Conservation (phyloP, 176 grass and related monocot species). For the Chloris gayana region DNA sequence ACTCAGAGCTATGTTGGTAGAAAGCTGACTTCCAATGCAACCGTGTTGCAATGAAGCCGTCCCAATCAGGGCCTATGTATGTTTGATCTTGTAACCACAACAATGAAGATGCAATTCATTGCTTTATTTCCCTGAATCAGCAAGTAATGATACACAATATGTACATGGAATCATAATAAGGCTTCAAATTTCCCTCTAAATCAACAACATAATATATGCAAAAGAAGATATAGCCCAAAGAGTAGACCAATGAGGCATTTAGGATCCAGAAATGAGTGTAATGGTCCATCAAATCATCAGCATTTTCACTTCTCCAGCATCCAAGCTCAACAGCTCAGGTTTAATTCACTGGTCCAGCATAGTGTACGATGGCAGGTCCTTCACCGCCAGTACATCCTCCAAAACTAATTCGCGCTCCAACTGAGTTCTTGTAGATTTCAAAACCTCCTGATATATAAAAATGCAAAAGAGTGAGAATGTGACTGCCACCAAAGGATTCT, state of each 20-base stretch:
- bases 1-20: too few species aligned
- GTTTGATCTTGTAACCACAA: too few species aligned
- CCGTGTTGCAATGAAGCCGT: too few species aligned
- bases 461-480: slow-evolving; percentile 3
- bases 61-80: too few species aligned
- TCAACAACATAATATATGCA: neutral
- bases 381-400: slow-evolving; percentile 66
- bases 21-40: too few species aligned
- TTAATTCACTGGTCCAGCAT: slow-evolving; percentile 63
- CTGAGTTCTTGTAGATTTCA: slow-evolving; percentile 88
- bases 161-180: neutral
- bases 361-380: slow-evolving; percentile 85
- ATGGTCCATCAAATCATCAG: neutral
- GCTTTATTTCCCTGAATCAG: slow-evolving; percentile 31
- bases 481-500: neutral
- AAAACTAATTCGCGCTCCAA: slow-evolving; percentile 76
- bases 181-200: slow-evolving; percentile 3
- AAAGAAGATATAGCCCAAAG: slow-evolving; percentile 11
- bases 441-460: slow-evolving; percentile 65
- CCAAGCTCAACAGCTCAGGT: neutral
- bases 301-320: neutral
- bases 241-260: slow-evolving; percentile 3
- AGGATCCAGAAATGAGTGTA: neutral
- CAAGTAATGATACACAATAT: neutral
- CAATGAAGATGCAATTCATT: neutral